These are phyloP conservation scores for Fusarium kyushuense DNA, from an alignment of 2,329 filamentous ascomycete species.

Conservation along the genomic window DNA sequence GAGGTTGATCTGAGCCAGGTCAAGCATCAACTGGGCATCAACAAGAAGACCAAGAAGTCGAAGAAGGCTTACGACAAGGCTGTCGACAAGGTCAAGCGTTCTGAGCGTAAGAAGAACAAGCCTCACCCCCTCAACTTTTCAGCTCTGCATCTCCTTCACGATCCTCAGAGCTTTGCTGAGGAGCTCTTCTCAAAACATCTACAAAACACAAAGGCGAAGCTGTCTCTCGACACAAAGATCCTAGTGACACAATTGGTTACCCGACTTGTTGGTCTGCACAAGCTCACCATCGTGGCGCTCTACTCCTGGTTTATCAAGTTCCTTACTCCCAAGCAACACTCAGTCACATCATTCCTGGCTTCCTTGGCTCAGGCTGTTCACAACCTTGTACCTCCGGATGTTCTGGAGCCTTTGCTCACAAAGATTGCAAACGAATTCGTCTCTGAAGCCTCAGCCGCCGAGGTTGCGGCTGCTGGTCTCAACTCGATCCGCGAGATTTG, in stretches of 20 bases:
- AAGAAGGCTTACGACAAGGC: slow-evolving; percentile 83
- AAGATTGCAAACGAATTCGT: slow-evolving; percentile 99
- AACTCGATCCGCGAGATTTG: slow-evolving; percentile 97
- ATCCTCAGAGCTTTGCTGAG: slow-evolving; percentile 94
- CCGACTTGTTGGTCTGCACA: slow-evolving; percentile 90
- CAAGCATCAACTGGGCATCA: slow-evolving; percentile 88
- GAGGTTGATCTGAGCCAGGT: slow-evolving; percentile 82
- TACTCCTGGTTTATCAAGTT: slow-evolving; percentile 98
- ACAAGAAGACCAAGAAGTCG: slow-evolving; percentile 96
- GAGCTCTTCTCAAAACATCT: slow-evolving; percentile 90
- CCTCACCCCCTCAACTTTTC: slow-evolving; percentile 95
- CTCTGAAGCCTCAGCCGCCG: slow-evolving; percentile 89
- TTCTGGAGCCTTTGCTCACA: slow-evolving; percentile 86
- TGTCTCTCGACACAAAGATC: slow-evolving; percentile 89
- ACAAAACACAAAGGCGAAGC: slow-evolving; percentile 84
- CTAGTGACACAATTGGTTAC: slow-evolving; percentile 92
- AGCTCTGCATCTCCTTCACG: slow-evolving; percentile 90
- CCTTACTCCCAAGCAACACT: slow-evolving; percentile 87
- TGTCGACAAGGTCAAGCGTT: slow-evolving; percentile 81
- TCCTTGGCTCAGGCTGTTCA: slow-evolving; percentile 93
- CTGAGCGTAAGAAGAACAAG: slow-evolving; percentile 88
- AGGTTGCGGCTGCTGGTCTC: slow-evolving; percentile 91
- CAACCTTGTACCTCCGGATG: slow-evolving; percentile 90
- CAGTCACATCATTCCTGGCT: slow-evolving; percentile 92
- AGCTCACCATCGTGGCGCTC: slow-evolving; percentile 87